Evolutionary conservation across 495 filamentous ascomycete genomes (phyloP).

Genomic region (Annulohypoxylon maeteangense): DNA sequence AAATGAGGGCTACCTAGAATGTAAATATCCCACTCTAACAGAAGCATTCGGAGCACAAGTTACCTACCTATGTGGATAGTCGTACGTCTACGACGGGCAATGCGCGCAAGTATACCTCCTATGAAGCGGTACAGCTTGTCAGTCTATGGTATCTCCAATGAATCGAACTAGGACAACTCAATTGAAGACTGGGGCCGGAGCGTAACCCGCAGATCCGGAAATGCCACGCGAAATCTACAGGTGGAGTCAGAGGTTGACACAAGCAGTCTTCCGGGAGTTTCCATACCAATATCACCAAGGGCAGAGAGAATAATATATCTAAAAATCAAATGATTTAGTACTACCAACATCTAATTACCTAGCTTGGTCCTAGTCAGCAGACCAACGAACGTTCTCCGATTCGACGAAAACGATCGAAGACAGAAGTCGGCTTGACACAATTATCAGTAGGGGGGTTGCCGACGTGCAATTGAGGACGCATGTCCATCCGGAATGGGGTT

Average conservation of each 20-base stretch:
- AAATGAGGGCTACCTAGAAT: background rate
- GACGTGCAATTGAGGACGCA: conserved; percentile 21
- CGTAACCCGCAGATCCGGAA: conserved; percentile 5
- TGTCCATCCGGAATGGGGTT: conserved; percentile 28
- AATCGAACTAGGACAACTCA: conserved; percentile 3
- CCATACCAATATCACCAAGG: conserved; percentile 39
- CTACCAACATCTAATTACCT: conserved; percentile 42
- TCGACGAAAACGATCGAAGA: conserved; percentile 15
- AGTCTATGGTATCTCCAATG: background rate
- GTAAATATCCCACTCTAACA: conserved; percentile 19
- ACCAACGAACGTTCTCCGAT: conserved; percentile 25
- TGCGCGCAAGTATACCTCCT: conserved; percentile 10
- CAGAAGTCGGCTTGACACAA: conserved; percentile 13
- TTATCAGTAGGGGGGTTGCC: conserved; percentile 16
- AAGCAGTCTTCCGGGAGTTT: conserved; percentile 31
- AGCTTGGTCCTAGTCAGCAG: conserved; percentile 28
- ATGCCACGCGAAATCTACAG: conserved; percentile 25
- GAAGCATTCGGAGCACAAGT: background rate
- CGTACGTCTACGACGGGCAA: background rate
- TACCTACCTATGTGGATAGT: conserved; percentile 17
- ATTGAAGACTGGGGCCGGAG: conserved; percentile 1
- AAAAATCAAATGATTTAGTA: conserved; percentile 42
- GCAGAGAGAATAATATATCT: conserved; percentile 23
- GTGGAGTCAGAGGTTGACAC: conserved; percentile 41
- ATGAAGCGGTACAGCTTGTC: conserved; percentile 6